Evolutionary conservation across 345 rosid species (phyloP).

Genomic region (Camelina laxa): DNA sequence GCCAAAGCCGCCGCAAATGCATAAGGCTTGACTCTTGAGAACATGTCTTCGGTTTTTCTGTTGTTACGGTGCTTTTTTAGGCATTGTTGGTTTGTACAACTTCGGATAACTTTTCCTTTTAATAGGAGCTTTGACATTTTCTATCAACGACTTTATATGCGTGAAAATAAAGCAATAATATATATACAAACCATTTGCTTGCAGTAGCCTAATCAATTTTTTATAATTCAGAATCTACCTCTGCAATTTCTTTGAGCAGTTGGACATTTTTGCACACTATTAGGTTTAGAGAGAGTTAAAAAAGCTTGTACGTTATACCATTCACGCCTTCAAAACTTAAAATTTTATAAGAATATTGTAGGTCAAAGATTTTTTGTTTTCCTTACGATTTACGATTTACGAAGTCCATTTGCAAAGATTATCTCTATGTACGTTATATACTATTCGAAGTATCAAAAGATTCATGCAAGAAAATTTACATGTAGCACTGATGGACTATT

Average conservation of each 20-base stretch:
- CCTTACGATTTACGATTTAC: too few relatives aligned
- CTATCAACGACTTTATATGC: slow-evolving; percentile 3
- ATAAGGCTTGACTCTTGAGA: background rate
- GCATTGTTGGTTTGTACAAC: background rate
- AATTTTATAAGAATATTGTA: background rate
- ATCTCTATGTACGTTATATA: too few relatives aligned
- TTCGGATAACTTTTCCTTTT: background rate
- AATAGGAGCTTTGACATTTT: background rate
- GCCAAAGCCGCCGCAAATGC: slow-evolving; percentile 29
- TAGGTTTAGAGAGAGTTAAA: background rate
- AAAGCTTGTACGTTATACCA: background rate
- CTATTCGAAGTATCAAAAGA: background rate
- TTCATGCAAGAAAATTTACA: background rate
- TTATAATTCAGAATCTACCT: background rate
- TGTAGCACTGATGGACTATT: background rate
- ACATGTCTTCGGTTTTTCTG: background rate
- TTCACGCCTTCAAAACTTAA: background rate
- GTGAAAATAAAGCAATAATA: slow-evolving; percentile 3
- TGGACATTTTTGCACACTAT: background rate
- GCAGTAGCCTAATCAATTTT: background rate
- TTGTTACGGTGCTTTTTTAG: background rate
- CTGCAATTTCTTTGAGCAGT: background rate
- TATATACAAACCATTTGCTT: background rate
- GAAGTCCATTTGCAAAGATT: background rate
- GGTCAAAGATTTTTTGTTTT: too few relatives aligned